A percentile compares a stretch with the other conserved stretches of the same genome.
These are phyloP conservation scores for Aulographum hederae DNA, from an alignment of 2,329 filamentous ascomycete species.

Conservation along the genomic window DNA sequence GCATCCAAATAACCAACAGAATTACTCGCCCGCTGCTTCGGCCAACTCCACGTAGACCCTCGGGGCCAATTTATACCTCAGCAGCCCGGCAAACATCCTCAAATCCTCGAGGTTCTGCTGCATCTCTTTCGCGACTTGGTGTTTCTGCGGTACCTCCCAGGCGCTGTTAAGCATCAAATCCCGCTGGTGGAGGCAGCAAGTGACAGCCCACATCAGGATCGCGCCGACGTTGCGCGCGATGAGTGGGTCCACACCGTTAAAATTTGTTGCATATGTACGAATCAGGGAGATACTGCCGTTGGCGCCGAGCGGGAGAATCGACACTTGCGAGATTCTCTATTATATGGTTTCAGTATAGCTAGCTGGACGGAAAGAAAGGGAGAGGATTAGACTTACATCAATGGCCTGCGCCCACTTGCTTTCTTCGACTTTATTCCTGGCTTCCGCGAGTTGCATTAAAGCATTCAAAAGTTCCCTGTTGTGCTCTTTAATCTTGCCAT, in stretches of 20 bases:
- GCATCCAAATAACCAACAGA: no score
- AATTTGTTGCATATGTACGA: conserved; percentile 62
- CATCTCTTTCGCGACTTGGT: conserved; percentile 46
- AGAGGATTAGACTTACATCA: conserved; percentile 33
- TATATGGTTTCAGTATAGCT: conserved; percentile 8
- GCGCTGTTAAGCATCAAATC: conserved; percentile 50
- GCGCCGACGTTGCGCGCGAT: conserved; percentile 82
- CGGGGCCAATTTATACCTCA: conserved; percentile 77
- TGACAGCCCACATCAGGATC: conserved; percentile 83
- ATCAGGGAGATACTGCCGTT: conserved; percentile 60
- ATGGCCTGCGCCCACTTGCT: conserved; percentile 42
- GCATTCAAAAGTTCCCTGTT: conserved; percentile 41
- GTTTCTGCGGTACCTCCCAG: conserved; percentile 47
- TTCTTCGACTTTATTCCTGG: conserved; percentile 39
- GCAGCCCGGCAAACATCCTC: conserved; percentile 83
- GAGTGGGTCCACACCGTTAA: conserved; percentile 58
- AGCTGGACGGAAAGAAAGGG: conserved; percentile 1
- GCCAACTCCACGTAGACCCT: conserved; percentile 79
- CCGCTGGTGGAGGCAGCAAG: conserved; percentile 65
- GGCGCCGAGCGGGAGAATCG: conserved; percentile 64
- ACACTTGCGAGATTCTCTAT: conserved; percentile 50
- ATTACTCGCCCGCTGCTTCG: conserved; percentile 54
- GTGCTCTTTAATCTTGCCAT: conserved; percentile 35
- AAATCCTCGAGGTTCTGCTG: conserved; percentile 72
- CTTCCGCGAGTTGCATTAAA: conserved; percentile 41